phyloP scores from a whole-genome alignment of 345 rosid genomes.

The Euclidium syriacum region DNA sequence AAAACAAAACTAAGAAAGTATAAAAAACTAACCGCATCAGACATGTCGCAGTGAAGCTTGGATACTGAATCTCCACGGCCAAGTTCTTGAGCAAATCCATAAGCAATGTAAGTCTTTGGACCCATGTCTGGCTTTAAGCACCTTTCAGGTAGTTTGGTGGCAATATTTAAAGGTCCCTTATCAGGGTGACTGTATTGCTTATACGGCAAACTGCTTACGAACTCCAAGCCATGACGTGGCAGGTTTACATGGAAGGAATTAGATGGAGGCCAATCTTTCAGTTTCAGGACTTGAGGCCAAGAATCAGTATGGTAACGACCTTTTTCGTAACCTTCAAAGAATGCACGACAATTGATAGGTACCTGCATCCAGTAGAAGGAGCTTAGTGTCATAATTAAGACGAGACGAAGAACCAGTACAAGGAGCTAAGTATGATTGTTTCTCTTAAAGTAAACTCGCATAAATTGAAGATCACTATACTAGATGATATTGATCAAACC shows the following conservation, averaged over 20 bases:
- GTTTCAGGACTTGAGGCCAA: conserved; percentile 68
- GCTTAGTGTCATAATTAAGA: no score
- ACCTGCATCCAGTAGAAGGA: conserved; percentile 38
- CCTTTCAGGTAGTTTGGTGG: conserved; percentile 43
- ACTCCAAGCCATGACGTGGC: conserved; percentile 72
- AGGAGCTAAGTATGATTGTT: background rate
- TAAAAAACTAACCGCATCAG: conserved; percentile 86
- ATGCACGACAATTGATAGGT: conserved; percentile 40
- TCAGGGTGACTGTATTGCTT: conserved; percentile 71
- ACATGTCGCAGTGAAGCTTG: conserved; percentile 85
- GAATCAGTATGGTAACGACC: conserved; percentile 38
- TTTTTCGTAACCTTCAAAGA: conserved; percentile 49
- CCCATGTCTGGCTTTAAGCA: conserved; percentile 80
- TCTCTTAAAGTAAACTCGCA: no score
- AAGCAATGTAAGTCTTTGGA: conserved; percentile 77
- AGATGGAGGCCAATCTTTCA: conserved; percentile 88
- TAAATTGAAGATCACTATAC: no score
- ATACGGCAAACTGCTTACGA: conserved; percentile 56
- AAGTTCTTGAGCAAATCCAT: conserved; percentile 59
- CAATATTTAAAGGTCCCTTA: conserved; percentile 54
- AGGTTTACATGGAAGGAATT: conserved; percentile 45
- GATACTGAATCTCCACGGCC: conserved; percentile 91
- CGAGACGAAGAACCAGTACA: background rate
- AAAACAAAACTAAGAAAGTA: no score
- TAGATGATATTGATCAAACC: no score